Evolutionary conservation across 768 basidiomycete species (phyloP).

Genomic region (Termitomyces titanicus): DNA sequence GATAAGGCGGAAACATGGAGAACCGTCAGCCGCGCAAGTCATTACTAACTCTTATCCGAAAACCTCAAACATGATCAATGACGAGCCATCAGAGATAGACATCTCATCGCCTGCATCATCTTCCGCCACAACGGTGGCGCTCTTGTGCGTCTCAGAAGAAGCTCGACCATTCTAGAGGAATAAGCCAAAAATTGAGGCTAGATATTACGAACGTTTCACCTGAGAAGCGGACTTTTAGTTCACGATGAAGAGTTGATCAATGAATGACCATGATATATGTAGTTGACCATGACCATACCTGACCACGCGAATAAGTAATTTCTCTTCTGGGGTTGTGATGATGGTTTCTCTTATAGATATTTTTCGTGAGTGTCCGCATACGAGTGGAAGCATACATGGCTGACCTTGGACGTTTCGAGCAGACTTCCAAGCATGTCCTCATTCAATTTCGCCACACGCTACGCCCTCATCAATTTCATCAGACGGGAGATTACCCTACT

Average conservation of each 20-base stretch:
- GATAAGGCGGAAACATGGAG: neutral
- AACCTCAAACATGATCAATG: neutral
- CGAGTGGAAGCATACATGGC: neutral
- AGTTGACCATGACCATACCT: neutral
- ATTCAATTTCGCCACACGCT: neutral
- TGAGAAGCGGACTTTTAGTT: neutral
- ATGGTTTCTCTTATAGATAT: neutral
- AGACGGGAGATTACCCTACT: neutral
- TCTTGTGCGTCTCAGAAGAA: neutral
- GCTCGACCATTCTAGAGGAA: neutral
- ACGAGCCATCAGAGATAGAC: neutral
- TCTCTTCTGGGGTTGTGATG: neutral
- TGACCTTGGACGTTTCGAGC: neutral
- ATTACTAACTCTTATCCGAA: neutral
- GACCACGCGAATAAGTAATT: neutral
- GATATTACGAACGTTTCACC: neutral
- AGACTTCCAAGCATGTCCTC: neutral
- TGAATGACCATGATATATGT: neutral
- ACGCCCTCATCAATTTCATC: neutral
- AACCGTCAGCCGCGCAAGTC: neutral
- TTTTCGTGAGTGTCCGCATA: neutral
- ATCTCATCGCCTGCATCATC: neutral
- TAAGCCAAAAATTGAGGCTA: neutral
- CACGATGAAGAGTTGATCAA: neutral
- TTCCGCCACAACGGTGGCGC: neutral